A percentile compares a stretch with the other conserved stretches of the same genome.
phyloP scores from a whole-genome alignment of 345 rosid species.

The Brassica cretica region DNA sequence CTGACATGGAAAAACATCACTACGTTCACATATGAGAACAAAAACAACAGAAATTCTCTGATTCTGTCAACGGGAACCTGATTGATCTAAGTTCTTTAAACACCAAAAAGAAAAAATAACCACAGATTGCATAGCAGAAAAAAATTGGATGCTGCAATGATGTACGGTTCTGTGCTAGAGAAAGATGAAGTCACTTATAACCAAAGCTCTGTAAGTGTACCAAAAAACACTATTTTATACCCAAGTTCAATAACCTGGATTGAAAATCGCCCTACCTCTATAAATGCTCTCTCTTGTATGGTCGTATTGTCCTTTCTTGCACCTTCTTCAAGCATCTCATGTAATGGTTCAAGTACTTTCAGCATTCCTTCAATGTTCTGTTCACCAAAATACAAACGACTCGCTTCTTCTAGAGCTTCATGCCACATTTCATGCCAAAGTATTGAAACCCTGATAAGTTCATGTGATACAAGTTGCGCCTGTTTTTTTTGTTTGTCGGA shows the following conservation, averaged over 20 bases:
- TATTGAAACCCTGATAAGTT: slow-evolving; percentile 92
- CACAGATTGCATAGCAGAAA: slow-evolving; percentile 6
- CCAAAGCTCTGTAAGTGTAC: not conserved
- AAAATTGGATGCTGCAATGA: slow-evolving; percentile 5
- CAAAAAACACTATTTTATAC: slow-evolving; percentile 6
- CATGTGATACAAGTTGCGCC: slow-evolving; percentile 96
- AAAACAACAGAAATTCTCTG: slow-evolving; percentile 11
- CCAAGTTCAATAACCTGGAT: slow-evolving; percentile 2
- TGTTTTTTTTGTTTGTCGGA: slow-evolving; percentile 35
- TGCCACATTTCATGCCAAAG: slow-evolving; percentile 99
- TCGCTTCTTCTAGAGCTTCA: slow-evolving; percentile 97
- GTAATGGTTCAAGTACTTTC: slow-evolving; percentile 90
- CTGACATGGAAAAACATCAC: slow-evolving; percentile 1
- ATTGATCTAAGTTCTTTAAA: not conserved
- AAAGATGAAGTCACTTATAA: slow-evolving; percentile 18
- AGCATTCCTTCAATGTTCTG: slow-evolving; percentile 97
- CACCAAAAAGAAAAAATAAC: not conserved
- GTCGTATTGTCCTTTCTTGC: slow-evolving; percentile 65
- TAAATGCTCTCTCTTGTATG: slow-evolving; percentile 88
- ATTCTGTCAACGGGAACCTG: slow-evolving; percentile 17
- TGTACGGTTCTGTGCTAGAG: slow-evolving; percentile 8
- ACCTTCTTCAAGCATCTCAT: slow-evolving; percentile 90
- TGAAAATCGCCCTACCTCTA: slow-evolving; percentile 60
- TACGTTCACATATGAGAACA: slow-evolving; percentile 11
- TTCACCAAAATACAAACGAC: slow-evolving; percentile 97